A percentile compares a stretch with the other conserved stretches of the same genome.
Conservation (phyloP, 2,329 filamentous ascomycete species). For the Aspergillus flavus region DNA sequence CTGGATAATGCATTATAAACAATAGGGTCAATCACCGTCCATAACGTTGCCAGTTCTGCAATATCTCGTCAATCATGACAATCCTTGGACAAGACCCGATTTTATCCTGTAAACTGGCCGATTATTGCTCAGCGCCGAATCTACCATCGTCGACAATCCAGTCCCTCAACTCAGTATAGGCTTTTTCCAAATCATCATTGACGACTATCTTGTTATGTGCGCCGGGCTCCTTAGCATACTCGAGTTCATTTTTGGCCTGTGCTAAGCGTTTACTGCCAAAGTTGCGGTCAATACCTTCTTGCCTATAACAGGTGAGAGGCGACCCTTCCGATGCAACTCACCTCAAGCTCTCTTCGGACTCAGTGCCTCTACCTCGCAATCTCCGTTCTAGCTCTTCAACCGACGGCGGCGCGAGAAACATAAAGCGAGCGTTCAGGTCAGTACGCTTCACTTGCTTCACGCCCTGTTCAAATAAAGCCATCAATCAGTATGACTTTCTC, state of each 20-base stretch:
- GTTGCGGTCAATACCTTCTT: not conserved
- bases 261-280: constrained; percentile 58
- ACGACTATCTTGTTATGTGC: constrained; percentile 67
- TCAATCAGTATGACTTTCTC: constrained; percentile 11
- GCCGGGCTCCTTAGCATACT: constrained; percentile 68
- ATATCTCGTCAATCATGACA: not conserved
- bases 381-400: constrained; percentile 73
- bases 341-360: constrained; percentile 68
- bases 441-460: constrained; percentile 90
- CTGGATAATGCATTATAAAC: constrained; percentile 1
- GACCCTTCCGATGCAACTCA: not conserved
- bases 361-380: constrained; percentile 75
- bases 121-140: constrained; percentile 33
- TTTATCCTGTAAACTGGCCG: not conserved
- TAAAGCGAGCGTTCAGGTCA: constrained; percentile 72
- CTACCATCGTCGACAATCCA: constrained; percentile 51
- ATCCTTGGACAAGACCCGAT: not conserved
- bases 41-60: not conserved
- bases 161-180: constrained; percentile 57
- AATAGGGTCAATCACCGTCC: not conserved
- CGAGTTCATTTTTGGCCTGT: constrained; percentile 75
- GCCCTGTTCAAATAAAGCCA: constrained; percentile 53
- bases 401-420: constrained; percentile 82
- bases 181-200: constrained; percentile 65
- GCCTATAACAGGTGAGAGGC: not conserved